These are phyloP conservation scores for Reutealis trisperma DNA, from an alignment of 345 rosid species.

Conservation along the genomic window DNA sequence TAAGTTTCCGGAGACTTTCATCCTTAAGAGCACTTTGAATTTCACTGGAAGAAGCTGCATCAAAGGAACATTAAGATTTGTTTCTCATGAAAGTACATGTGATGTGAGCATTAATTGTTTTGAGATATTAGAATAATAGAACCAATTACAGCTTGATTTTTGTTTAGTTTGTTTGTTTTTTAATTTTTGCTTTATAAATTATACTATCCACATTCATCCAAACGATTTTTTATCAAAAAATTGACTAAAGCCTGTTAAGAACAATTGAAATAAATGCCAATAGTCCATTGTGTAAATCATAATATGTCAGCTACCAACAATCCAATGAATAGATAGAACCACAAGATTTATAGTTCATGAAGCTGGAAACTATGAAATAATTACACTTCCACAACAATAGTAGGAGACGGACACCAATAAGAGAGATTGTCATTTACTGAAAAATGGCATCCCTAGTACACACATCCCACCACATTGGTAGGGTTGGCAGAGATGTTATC, in stretches of 20 bases:
- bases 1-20: slow-evolving; percentile 46
- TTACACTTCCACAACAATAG: no score
- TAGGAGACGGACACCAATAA: no score
- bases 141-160: neutral
- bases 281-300: neutral
- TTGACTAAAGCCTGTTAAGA: neutral
- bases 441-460: no score
- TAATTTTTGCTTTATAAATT: neutral
- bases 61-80: slow-evolving; percentile 1
- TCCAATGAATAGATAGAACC: neutral
- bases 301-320: neutral
- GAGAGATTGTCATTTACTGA: no score
- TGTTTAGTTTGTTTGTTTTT: neutral
- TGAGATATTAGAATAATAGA: neutral
- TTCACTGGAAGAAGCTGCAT: slow-evolving; percentile 58
- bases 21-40: slow-evolving; percentile 44
- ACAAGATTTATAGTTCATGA: neutral
- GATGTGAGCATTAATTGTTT: neutral
- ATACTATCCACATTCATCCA: neutral
- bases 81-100: neutral
- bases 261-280: neutral
- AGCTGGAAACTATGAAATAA: no score
- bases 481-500: no score
- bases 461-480: no score
- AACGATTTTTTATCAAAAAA: no score